phyloP scores from a whole-genome alignment of 1,284 basidiomycete species.

The Leccinum huronense region DNA sequence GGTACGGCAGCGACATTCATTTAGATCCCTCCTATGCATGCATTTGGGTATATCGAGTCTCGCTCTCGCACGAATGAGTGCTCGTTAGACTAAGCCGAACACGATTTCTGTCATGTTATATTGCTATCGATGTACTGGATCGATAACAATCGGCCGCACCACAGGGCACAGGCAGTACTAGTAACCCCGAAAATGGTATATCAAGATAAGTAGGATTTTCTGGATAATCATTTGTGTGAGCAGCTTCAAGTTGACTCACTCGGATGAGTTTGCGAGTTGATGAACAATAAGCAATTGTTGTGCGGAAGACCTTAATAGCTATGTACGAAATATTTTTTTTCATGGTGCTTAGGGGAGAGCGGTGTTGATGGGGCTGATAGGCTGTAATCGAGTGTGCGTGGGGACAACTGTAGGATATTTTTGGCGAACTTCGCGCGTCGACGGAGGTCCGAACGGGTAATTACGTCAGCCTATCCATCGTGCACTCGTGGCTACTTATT shows the following conservation, averaged over 20 bases:
- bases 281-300: constrained; percentile 8
- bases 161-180: background rate
- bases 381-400: background rate
- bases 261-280: background rate
- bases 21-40: constrained; percentile 5
- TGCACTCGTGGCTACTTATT: background rate
- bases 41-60: constrained; percentile 9
- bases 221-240: background rate
- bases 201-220: background rate
- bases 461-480: constrained; percentile 28
- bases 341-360: background rate
- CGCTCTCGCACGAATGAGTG: background rate
- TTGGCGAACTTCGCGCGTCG: background rate
- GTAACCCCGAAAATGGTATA: background rate
- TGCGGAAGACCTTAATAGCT: constrained; percentile 16
- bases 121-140: constrained; percentile 3
- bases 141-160: constrained; percentile 4
- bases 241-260: too few relatives aligned
- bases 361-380: background rate
- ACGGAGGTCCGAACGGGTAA: constrained; percentile 4
- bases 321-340: constrained; percentile 10
- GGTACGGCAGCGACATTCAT: constrained; percentile 11
- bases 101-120: constrained; percentile 1
- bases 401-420: background rate
- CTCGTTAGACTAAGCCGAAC: background rate